These are phyloP conservation scores for Hygrophila difformis DNA, from an alignment of 257 asterid species.

Conservation along the genomic window DNA sequence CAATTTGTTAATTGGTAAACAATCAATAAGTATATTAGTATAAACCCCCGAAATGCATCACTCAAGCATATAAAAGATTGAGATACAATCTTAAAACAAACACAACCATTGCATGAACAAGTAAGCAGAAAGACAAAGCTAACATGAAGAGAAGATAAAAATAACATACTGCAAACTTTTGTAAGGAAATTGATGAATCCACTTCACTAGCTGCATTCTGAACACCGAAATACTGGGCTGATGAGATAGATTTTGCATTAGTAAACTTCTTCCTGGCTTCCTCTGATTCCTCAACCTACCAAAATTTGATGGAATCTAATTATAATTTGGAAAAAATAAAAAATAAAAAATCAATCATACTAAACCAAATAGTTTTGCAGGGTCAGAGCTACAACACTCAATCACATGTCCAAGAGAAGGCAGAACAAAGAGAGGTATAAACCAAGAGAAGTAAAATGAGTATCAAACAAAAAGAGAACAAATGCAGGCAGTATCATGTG, in stretches of 20 bases:
- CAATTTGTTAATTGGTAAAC: no score
- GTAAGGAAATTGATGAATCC: slow-evolving; percentile 70
- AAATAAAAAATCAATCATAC: no score
- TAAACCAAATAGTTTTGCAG: no score
- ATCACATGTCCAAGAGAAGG: background rate
- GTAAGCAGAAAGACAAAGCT: slow-evolving; percentile 5
- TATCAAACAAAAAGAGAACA: background rate
- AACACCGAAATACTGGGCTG: slow-evolving; percentile 89
- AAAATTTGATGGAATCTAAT: slow-evolving; percentile 11
- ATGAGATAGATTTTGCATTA: slow-evolving; percentile 93
- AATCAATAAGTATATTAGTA: no score
- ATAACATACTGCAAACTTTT: slow-evolving; percentile 76
- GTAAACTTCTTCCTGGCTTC: slow-evolving; percentile 98
- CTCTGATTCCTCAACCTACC: slow-evolving; percentile 87
- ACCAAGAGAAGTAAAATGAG: background rate
- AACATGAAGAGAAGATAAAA: background rate
- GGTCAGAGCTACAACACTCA: no score
- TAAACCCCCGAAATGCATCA: no score
- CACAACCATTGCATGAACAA: no score
- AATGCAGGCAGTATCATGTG: no score
- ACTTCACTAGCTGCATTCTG: slow-evolving; percentile 41
- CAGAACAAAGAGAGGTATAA: slow-evolving; percentile 1
- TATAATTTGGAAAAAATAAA: no score
- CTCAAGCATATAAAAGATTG: no score
- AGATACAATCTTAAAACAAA: no score